Evolutionary conservation across 306 rosid genomes (phyloP).

Genomic region (Pyrus pyrifolia): DNA sequence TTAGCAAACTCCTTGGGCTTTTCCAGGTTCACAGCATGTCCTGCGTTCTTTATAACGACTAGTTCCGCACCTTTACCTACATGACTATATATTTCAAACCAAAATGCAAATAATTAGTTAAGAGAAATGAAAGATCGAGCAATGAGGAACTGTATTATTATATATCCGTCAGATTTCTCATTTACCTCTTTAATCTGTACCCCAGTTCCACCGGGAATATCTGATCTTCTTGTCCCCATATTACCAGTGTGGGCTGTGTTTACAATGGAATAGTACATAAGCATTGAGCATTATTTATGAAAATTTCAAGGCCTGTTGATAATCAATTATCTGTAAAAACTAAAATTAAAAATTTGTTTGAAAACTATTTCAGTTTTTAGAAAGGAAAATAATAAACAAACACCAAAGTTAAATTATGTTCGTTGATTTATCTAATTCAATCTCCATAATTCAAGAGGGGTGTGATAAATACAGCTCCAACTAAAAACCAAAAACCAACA

Average conservation of each 20-base stretch:
- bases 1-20: conserved; percentile 45
- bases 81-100: conserved; percentile 19
- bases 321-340: too few species aligned
- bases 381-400: too few species aligned
- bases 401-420: too few species aligned
- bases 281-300: too few species aligned
- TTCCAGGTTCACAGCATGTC: conserved; percentile 59
- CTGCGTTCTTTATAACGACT: conserved; percentile 50
- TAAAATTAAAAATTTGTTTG: too few species aligned
- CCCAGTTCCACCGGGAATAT: conserved; percentile 60
- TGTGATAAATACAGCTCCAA: too few species aligned
- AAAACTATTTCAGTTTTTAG: too few species aligned
- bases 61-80: conserved; percentile 41
- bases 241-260: conserved; percentile 43
- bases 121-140: not conserved
- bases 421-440: too few species aligned
- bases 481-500: too few species aligned
- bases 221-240: conserved; percentile 71
- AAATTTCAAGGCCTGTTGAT: too few species aligned
- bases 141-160: not conserved
- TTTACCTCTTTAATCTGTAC: conserved; percentile 44
- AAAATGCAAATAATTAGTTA: too few species aligned
- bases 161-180: not conserved
- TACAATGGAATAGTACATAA: not conserved
- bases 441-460: too few species aligned